These are phyloP conservation scores for Suillus tomentosus DNA, from an alignment of 768 basidiomycete species.

Conservation along the genomic window DNA sequence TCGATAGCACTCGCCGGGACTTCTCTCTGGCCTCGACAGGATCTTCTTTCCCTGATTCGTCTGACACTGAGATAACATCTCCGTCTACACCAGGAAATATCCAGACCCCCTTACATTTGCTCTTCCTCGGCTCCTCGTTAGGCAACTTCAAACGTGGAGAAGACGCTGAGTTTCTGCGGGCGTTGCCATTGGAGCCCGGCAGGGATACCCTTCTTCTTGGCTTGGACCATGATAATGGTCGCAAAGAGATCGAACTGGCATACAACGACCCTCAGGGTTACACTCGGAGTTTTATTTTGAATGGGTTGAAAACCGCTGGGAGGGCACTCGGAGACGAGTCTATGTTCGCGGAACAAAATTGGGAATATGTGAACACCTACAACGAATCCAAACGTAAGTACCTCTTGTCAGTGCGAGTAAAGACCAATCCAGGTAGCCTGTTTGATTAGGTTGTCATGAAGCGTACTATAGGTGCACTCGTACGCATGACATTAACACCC, in stretches of 20 bases:
- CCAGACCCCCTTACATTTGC: constrained; percentile 67
- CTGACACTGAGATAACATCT: constrained; percentile 16
- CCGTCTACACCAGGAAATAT: constrained; percentile 50
- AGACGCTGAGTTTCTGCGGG: constrained; percentile 71
- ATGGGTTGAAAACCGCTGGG: constrained; percentile 75
- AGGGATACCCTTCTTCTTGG: constrained; percentile 89
- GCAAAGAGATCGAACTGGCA: constrained; percentile 72
- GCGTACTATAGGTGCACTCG: constrained; percentile 76
- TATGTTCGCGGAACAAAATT: constrained; percentile 65
- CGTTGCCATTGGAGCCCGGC: constrained; percentile 74
- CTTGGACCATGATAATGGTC: constrained; percentile 82
- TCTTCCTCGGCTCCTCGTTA: constrained; percentile 90
- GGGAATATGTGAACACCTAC: constrained; percentile 68
- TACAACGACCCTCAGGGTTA: constrained; percentile 83
- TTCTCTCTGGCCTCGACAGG: constrained; percentile 42
- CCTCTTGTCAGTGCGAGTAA: constrained; percentile 1
- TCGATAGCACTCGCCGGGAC: constrained; percentile 26
- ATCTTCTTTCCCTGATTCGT: constrained; percentile 23
- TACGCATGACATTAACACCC: constrained; percentile 58
- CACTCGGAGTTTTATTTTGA: constrained; percentile 81
- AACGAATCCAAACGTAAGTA: constrained; percentile 56
- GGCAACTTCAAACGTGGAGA: constrained; percentile 84
- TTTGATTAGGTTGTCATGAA: constrained; percentile 71
- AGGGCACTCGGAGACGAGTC: constrained; percentile 64
- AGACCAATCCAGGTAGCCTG: background rate